Conservation (phyloP, 805 yeast genomes). For the Kregervanrija pseudodelftensis region DNA sequence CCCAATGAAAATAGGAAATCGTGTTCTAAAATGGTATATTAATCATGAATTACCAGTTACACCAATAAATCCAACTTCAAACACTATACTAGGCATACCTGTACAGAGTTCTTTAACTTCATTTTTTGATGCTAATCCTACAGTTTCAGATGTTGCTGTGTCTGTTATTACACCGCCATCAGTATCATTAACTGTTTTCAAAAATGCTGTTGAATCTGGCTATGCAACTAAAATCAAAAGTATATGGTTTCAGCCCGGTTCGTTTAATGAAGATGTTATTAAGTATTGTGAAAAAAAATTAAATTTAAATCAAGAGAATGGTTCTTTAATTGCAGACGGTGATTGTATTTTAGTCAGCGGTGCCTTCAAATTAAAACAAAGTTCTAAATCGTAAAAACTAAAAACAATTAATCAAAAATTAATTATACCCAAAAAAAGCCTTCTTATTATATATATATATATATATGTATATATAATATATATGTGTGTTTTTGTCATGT, state of each 20-base stretch:
- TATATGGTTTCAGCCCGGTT: slow-evolving; percentile 83
- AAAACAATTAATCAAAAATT: no score
- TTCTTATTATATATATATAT: no score
- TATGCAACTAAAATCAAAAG: slow-evolving; percentile 36
- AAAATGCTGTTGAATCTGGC: slow-evolving; percentile 26
- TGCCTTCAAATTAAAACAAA: no score
- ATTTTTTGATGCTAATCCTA: not conserved
- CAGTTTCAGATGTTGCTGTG: slow-evolving; percentile 16
- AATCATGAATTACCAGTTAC: slow-evolving; percentile 48
- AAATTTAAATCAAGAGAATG: slow-evolving; percentile 25
- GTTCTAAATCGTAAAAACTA: no score
- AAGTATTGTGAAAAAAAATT: slow-evolving; percentile 22
- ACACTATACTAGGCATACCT: slow-evolving; percentile 28
- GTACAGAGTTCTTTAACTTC: not conserved
- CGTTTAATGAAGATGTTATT: slow-evolving; percentile 49
- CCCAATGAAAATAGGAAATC: slow-evolving; percentile 60
- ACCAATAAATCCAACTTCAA: slow-evolving; percentile 57
- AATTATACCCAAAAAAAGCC: no score
- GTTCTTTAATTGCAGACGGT: slow-evolving; percentile 37
- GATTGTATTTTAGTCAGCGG: slow-evolving; percentile 72
- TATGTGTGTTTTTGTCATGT: no score
- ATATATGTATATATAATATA: no score
- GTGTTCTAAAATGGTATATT: slow-evolving; percentile 63
- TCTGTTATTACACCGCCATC: slow-evolving; percentile 74
- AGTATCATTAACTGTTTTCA: slow-evolving; percentile 41